phyloP scores from a whole-genome alignment of 164 flowering plant species.

The Vitis riparia region DNA sequence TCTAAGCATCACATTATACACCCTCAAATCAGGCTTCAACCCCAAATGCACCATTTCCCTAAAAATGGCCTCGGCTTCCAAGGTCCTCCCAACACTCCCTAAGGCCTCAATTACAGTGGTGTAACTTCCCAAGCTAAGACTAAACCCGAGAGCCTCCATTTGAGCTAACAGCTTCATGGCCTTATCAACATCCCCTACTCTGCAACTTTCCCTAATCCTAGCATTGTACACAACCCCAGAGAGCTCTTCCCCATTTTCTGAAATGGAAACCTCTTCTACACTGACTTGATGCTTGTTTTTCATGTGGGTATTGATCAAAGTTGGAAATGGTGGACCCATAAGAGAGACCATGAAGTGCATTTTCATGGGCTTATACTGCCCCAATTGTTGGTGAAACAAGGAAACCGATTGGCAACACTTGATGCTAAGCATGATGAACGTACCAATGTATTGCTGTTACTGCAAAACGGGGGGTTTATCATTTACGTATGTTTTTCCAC shows the following conservation, averaged over 20 bases:
- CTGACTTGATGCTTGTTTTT: too few relatives aligned
- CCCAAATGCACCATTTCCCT: constrained; percentile 55
- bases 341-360: too few relatives aligned
- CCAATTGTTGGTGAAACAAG: too few relatives aligned
- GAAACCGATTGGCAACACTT: too few relatives aligned
- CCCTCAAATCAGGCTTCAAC: constrained; percentile 25
- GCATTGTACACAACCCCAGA: constrained; percentile 41
- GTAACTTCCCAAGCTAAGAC: constrained; percentile 38
- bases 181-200: constrained; percentile 42
- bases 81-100: constrained; percentile 60
- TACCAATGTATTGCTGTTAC: too few relatives aligned
- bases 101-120: constrained; percentile 51
- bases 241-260: constrained; percentile 35
- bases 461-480: too few relatives aligned
- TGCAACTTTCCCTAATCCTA: constrained; percentile 38
- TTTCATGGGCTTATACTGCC: too few relatives aligned
- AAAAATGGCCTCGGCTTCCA: constrained; percentile 78
- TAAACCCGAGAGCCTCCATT: constrained; percentile 65
- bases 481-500: too few relatives aligned
- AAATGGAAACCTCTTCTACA: not conserved
- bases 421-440: too few relatives aligned
- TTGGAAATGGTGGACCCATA: too few relatives aligned
- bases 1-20: constrained; percentile 55
- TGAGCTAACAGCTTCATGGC: constrained; percentile 53
- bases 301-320: too few relatives aligned